Percentiles rank a stretch among this genome's conserved stretches.
These are phyloP conservation scores for Candida silvicultrix DNA, from an alignment of 805 yeast genomes.

Conservation along the genomic window DNA sequence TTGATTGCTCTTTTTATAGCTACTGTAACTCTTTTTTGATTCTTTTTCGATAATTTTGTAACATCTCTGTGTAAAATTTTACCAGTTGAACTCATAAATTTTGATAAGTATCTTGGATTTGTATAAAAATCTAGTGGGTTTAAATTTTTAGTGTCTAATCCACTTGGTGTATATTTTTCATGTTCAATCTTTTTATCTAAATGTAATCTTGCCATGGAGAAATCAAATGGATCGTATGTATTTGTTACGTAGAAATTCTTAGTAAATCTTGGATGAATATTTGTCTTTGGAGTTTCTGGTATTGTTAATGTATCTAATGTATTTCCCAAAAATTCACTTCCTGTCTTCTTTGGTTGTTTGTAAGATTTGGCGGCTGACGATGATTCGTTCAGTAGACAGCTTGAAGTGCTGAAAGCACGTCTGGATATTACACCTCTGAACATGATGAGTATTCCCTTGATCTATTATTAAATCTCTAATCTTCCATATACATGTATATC, in stretches of 20 bases:
- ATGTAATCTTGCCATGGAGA: conserved; percentile 51
- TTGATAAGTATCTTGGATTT: conserved; percentile 63
- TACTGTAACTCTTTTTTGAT: conserved; percentile 65
- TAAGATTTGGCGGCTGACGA: not conserved
- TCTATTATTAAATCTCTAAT: no score
- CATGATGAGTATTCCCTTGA: not conserved
- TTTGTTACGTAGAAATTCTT: conserved; percentile 43
- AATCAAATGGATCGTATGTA: conserved; percentile 79
- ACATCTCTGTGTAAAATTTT: conserved; percentile 67
- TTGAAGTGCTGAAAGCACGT: not conserved
- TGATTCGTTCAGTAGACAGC: not conserved
- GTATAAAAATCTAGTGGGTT: conserved; percentile 69
- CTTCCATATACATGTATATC: no score
- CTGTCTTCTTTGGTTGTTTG: not conserved
- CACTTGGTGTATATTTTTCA: conserved; percentile 19
- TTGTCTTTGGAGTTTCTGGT: conserved; percentile 18
- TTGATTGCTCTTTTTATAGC: conserved; percentile 79
- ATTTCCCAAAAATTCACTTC: not conserved
- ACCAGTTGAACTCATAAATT: conserved; percentile 66
- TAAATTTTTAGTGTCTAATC: conserved; percentile 41
- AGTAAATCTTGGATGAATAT: conserved; percentile 31
- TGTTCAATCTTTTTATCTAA: conserved; percentile 36
- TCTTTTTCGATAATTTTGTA: conserved; percentile 58
- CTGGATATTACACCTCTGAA: not conserved
- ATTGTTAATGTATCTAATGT: not conserved